phyloP scores from a whole-genome alignment of 2,329 filamentous ascomycete genomes.

The Exophiala mesophila region DNA sequence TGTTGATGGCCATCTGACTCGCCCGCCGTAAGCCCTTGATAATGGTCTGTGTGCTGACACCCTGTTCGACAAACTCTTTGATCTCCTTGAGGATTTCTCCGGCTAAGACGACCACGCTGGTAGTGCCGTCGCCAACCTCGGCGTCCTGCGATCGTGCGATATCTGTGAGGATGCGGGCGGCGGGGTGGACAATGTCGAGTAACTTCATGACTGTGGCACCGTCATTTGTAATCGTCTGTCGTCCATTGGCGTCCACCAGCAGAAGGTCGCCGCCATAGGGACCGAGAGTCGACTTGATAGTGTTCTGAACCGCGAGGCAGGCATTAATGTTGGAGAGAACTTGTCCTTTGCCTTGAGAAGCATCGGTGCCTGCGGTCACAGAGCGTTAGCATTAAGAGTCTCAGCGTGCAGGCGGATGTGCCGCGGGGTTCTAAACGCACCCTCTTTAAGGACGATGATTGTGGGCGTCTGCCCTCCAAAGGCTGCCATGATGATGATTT shows the following conservation, averaged over 20 bases:
- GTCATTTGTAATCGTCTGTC: slow-evolving; percentile 97
- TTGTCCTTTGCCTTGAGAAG: slow-evolving; percentile 94
- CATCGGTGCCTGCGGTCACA: slow-evolving; percentile 71
- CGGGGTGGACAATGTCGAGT: slow-evolving; percentile 96
- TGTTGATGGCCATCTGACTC: slow-evolving; percentile 88
- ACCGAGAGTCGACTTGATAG: slow-evolving; percentile 91
- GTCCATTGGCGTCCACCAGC: slow-evolving; percentile 92
- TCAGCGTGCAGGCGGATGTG: slow-evolving; percentile 24
- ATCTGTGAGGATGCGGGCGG: slow-evolving; percentile 93
- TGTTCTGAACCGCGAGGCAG: slow-evolving; percentile 89
- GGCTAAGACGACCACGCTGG: slow-evolving; percentile 93
- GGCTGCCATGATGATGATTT: slow-evolving; percentile 43
- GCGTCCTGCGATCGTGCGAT: slow-evolving; percentile 98
- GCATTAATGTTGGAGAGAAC: slow-evolving; percentile 98
- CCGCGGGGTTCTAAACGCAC: too few species aligned
- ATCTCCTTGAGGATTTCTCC: slow-evolving; percentile 96
- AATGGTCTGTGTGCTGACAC: slow-evolving; percentile 94
- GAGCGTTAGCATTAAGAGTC: slow-evolving; percentile 2
- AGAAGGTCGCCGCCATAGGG: slow-evolving; percentile 95
- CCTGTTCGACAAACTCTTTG: slow-evolving; percentile 92
- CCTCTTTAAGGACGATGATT: slow-evolving; percentile 96
- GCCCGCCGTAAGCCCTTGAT: slow-evolving; percentile 92
- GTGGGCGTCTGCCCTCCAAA: slow-evolving; percentile 97
- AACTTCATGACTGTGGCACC: slow-evolving; percentile 99
- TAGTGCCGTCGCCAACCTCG: slow-evolving; percentile 96